Percentiles rank a stretch among this genome's conserved stretches.
Evolutionary conservation across 441 rosid genomes (phyloP).

Genomic region (Gossypium aridum): DNA sequence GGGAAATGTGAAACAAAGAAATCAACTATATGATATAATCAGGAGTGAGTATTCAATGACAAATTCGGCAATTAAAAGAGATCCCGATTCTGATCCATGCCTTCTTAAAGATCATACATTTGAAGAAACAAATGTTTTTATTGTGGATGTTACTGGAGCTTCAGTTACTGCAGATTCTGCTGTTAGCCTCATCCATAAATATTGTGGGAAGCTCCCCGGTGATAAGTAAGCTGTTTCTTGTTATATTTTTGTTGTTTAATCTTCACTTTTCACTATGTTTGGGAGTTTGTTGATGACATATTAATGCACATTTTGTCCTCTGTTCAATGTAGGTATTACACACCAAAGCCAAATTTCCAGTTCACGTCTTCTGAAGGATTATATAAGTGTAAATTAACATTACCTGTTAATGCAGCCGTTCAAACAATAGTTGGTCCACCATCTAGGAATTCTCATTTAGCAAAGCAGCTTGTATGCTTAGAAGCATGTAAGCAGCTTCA

Average conservation of each 20-base stretch:
- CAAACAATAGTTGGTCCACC: conserved; percentile 52
- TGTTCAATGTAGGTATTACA: conserved; percentile 33
- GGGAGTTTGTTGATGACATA: neutral
- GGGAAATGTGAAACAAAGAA: conserved; percentile 59
- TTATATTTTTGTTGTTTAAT: neutral
- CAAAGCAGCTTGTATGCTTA: conserved; percentile 61
- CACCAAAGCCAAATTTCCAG: conserved; percentile 46
- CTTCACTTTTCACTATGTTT: neutral
- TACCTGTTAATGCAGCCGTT: conserved; percentile 53
- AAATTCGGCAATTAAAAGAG: conserved; percentile 46
- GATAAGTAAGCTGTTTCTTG: conserved; percentile 38
- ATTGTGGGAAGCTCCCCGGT: conserved; percentile 59
- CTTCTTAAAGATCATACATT: conserved; percentile 26
- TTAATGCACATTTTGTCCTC: neutral
- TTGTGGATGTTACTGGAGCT: conserved; percentile 46
- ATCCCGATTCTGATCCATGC: conserved; percentile 42
- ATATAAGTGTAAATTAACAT: conserved; percentile 36
- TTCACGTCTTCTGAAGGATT: conserved; percentile 25
- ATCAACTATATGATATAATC: conserved; percentile 60
- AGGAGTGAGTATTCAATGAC: conserved; percentile 52
- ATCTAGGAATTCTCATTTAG: conserved; percentile 42
- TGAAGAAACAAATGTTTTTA: conserved; percentile 29
- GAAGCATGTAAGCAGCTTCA: conserved; percentile 72
- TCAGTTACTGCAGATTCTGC: conserved; percentile 57
- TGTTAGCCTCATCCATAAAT: conserved; percentile 37